phyloP scores from a whole-genome alignment of 768 basidiomycete genomes.

The Steccherinum ochraceum region DNA sequence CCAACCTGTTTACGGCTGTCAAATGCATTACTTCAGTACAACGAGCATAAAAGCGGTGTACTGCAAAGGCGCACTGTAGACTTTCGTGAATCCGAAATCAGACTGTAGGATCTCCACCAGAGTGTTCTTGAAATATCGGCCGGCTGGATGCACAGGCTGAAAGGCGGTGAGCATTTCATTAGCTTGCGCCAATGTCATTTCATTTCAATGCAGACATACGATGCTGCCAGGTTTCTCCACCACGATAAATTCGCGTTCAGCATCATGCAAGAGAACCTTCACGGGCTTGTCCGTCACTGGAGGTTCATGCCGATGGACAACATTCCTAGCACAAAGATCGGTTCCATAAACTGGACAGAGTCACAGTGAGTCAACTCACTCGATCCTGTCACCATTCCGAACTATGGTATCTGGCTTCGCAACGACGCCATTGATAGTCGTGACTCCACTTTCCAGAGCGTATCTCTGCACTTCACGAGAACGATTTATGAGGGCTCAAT shows the following conservation, averaged over 20 bases:
- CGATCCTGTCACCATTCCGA: conserved; percentile 82
- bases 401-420: conserved; percentile 77
- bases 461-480: conserved; percentile 37
- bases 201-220: conserved; percentile 47
- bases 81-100: conserved; percentile 78
- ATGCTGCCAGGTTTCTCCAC: conserved; percentile 97
- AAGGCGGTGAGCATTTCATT: background rate
- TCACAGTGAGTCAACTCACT: conserved; percentile 42
- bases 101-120: conserved; percentile 79
- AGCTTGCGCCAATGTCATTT: background rate
- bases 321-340: conserved; percentile 48
- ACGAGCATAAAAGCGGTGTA: background rate
- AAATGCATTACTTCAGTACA: background rate
- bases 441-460: conserved; percentile 89
- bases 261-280: conserved; percentile 71
- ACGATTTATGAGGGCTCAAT: background rate
- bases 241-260: conserved; percentile 77
- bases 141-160: conserved; percentile 89
- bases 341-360: conserved; percentile 1
- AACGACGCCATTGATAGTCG: conserved; percentile 87
- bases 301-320: conserved; percentile 96
- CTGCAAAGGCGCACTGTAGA: conserved; percentile 70
- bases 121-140: conserved; percentile 85
- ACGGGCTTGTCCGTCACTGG: conserved; percentile 84
- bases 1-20: conserved; percentile 90